Conservation (phyloP, 176 grass and related monocot genomes). For the Oryza meyeriana region DNA sequence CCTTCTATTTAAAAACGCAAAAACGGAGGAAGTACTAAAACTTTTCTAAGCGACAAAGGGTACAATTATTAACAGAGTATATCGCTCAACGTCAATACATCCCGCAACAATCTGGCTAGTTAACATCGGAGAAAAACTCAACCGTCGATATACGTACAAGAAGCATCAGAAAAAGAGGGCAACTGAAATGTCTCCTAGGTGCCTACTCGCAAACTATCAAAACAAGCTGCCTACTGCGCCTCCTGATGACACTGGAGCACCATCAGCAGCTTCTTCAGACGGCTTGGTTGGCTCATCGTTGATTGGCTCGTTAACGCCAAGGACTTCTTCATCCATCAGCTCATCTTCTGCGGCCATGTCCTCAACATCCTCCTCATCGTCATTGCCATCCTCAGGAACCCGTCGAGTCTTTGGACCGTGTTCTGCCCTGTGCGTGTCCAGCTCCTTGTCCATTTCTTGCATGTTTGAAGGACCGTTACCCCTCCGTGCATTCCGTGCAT, state of each 20-base stretch:
- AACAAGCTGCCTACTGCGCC: slow-evolving; percentile 24
- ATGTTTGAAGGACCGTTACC: slow-evolving; percentile 53
- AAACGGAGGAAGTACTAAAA: too few species aligned
- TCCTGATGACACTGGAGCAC: slow-evolving; percentile 15
- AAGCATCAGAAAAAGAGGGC: neutral
- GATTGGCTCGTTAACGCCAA: slow-evolving; percentile 54
- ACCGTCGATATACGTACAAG: slow-evolving; percentile 14
- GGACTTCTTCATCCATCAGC: slow-evolving; percentile 89
- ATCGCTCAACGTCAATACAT: neutral
- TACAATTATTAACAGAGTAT: neutral
- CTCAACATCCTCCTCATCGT: slow-evolving; percentile 79
- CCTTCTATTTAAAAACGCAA: too few species aligned
- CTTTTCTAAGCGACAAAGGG: neutral
- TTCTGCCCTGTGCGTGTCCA: slow-evolving; percentile 83
- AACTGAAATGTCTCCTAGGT: neutral
- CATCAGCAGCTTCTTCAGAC: slow-evolving; percentile 39
- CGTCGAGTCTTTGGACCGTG: slow-evolving; percentile 82
- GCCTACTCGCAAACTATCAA: slow-evolving; percentile 4
- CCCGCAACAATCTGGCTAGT: neutral
- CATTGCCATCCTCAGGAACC: slow-evolving; percentile 54
- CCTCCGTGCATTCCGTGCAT: slow-evolving; percentile 60
- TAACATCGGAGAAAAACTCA: neutral
- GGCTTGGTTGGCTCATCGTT: slow-evolving; percentile 48
- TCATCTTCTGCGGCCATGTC: slow-evolving; percentile 79
- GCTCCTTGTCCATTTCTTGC: slow-evolving; percentile 94